Evolutionary conservation across 2,329 filamentous ascomycete species (phyloP), one percentile per base, ranked within the genome.

Genomic region (Penicillium italicum): DNA sequence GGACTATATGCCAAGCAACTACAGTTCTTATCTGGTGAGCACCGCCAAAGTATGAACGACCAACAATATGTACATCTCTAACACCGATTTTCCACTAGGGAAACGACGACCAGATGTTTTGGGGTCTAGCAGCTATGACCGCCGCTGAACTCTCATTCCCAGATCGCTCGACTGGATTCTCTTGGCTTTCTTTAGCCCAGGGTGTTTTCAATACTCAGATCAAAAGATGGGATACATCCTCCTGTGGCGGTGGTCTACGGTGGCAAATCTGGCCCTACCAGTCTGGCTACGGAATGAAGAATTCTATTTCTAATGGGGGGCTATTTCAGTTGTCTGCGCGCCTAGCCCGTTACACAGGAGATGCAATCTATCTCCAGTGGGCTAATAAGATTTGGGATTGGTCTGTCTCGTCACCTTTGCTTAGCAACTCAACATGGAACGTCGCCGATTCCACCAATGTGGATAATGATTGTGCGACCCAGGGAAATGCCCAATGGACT

Each of bases 401-500:
- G 59, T 55, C 48, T 28, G 36, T 38, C 16, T 42, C 44, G 3
- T 43, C 43, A 10, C 46, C 55, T 4, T 20, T 62, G 12, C 41
- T 61, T n/a, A 58, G 53, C 31, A 59, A 55, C 16, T 37, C 52
- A 36, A 58, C 55, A 1, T 62, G 57, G 57, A 44, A 34, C 6
- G 53, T 62, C 20, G 48, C 52, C 12, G 59, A 62, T 33, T 56
- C 55, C 1, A 59, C 57, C 5, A 16, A 42, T 12, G 30, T 44
- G 4, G 71, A 79, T 31, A 82, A 87, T 22, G 18, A 53, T 65
- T 89, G 87, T 71, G 81, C 77, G 14, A 76, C 80, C 51, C 76
- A 86, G 65, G 82, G 85, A 72, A 78, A 81, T 62, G 75, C 80
- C 1, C 85, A 87, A 62, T 89, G 85, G 74, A 85, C 85, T 0